A percentile compares a stretch with the other conserved stretches of the same genome.
Conservation (phyloP, 495 filamentous ascomycete genomes). For the Daldinia loculata region DNA sequence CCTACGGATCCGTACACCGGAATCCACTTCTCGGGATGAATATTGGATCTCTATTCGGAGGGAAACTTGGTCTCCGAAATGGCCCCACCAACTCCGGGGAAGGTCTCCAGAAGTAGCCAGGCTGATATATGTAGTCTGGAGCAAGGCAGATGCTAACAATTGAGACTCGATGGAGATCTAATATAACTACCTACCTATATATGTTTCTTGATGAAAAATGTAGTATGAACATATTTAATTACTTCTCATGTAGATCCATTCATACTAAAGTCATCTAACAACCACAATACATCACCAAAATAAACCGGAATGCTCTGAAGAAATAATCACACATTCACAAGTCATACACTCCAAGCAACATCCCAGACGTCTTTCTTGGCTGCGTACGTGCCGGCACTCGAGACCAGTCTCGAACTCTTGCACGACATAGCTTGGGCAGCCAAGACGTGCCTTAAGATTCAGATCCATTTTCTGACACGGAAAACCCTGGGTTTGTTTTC, state of each 20-base stretch:
- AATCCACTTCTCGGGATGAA: background rate
- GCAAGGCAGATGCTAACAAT: background rate
- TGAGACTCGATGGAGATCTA: background rate
- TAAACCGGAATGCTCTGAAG: background rate
- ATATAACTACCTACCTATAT: background rate
- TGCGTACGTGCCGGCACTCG: slow-evolving; percentile 3
- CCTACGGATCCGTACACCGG: background rate
- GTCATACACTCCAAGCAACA: background rate
- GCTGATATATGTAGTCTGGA: too few relatives aligned
- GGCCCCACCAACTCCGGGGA: background rate
- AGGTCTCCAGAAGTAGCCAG: background rate
- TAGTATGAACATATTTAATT: background rate
- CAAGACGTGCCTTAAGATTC: slow-evolving; percentile 31
- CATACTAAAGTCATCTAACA: too few relatives aligned
- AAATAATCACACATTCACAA: background rate
- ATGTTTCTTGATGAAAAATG: too few relatives aligned
- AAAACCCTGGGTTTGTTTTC: slow-evolving; percentile 15
- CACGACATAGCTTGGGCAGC: slow-evolving; percentile 43
- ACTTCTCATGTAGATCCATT: background rate
- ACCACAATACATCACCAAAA: too few relatives aligned
- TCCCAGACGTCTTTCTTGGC: background rate
- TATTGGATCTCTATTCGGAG: background rate
- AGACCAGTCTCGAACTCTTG: slow-evolving; percentile 12
- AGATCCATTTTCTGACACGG: slow-evolving; percentile 38
- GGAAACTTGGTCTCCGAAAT: background rate